Evolutionary conservation across 2,329 filamentous ascomycete species (phyloP).

Genomic region (Claviceps digitariae): DNA sequence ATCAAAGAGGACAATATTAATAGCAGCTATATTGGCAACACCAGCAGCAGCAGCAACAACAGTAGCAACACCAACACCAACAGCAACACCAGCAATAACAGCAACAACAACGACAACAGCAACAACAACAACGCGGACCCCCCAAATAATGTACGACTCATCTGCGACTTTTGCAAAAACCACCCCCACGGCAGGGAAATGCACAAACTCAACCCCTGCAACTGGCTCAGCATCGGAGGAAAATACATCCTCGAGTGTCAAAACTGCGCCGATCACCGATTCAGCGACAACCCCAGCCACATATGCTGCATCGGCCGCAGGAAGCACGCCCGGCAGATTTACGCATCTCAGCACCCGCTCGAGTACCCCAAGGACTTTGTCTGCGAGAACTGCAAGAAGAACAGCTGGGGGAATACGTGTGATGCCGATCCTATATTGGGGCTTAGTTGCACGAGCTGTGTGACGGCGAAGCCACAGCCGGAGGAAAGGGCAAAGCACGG

Average conservation of each 20-base stretch:
- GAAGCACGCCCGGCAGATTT: constrained; percentile 6
- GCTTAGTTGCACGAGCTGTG: constrained; percentile 10
- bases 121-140: background rate
- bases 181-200: constrained; percentile 4
- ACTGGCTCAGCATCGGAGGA: constrained; percentile 4
- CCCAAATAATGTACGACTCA: background rate
- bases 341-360: constrained; percentile 7
- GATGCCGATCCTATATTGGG: constrained; percentile 12
- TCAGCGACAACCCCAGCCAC: background rate
- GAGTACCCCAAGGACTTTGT: constrained; percentile 4
- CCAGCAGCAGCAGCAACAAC: no score
- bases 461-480: constrained; percentile 2
- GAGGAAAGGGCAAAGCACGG: constrained; percentile 3
- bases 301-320: constrained; percentile 6
- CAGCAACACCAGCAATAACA: background rate
- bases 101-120: background rate
- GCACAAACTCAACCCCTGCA: constrained; percentile 5
- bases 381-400: constrained; percentile 8
- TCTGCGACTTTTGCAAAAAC: constrained; percentile 9
- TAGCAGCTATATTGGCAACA: no score
- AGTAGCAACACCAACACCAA: no score
- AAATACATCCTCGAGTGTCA: constrained; percentile 11
- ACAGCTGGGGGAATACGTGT: constrained; percentile 4
- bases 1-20: no score
- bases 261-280: constrained; percentile 14